Conservation (phyloP, 2,329 filamentous ascomycete genomes). For the Xylaria sp. region DNA sequence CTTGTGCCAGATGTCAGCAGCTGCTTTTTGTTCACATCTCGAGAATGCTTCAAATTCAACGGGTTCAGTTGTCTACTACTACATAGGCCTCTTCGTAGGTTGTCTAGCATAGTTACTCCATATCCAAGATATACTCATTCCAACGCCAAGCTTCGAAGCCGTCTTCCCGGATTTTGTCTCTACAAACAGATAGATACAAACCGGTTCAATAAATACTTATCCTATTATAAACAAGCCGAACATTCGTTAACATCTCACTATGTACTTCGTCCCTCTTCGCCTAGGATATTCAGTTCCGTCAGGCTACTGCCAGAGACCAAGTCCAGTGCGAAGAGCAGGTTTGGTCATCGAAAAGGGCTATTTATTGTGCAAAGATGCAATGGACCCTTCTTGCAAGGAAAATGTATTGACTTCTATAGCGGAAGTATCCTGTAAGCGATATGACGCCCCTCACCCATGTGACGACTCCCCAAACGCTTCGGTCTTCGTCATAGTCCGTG, state of each 20-base stretch:
- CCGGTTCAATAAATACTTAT: not conserved
- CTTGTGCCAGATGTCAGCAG: constrained; percentile 24
- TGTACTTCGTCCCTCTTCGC: not conserved
- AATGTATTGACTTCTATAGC: constrained; percentile 34
- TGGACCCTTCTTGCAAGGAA: not conserved
- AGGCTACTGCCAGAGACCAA: not conserved
- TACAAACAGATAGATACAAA: not conserved
- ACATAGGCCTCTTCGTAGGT: no score
- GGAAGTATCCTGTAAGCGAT: constrained; percentile 28
- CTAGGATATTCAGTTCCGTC: not conserved
- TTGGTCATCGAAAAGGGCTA: not conserved
- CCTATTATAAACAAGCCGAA: not conserved
- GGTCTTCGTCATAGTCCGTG: constrained; percentile 21
- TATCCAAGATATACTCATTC: no score
- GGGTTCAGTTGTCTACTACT: no score
- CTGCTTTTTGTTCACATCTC: constrained; percentile 2
- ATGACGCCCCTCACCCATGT: constrained; percentile 2
- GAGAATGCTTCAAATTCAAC: no score
- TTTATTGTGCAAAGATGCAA: constrained; percentile 14
- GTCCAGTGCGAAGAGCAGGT: not conserved
- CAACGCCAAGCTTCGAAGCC: no score
- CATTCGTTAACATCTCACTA: no score
- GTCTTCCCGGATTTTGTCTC: no score
- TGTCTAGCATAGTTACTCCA: no score
- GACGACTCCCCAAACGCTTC: not conserved